These are phyloP conservation scores for Penicillium flavigenum DNA, from an alignment of 495 filamentous ascomycete species.

Conservation along the genomic window DNA sequence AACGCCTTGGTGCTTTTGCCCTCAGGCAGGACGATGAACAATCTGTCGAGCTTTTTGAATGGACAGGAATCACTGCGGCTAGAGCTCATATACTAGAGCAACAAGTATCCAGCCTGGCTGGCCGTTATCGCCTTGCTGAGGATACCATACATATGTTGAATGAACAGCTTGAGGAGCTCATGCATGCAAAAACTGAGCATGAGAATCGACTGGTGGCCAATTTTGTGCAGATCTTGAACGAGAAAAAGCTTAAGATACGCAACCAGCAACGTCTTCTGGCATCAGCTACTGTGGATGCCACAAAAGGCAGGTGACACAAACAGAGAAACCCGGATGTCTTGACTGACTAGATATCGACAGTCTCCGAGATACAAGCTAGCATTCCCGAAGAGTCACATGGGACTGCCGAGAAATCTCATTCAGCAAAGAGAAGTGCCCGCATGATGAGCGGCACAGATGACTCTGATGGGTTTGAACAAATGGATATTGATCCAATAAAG, in stretches of 20 bases:
- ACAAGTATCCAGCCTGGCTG: slow-evolving; percentile 48
- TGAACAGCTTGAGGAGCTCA: slow-evolving; percentile 61
- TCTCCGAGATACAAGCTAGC: slow-evolving; percentile 29
- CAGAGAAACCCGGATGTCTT: background rate
- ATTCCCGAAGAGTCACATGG: slow-evolving; percentile 12
- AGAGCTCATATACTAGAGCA: slow-evolving; percentile 42
- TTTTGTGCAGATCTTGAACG: slow-evolving; percentile 71
- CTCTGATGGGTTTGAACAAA: slow-evolving; percentile 50
- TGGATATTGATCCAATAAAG: slow-evolving; percentile 54
- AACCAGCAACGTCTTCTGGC: slow-evolving; percentile 72
- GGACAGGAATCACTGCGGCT: slow-evolving; percentile 58
- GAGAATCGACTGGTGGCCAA: slow-evolving; percentile 71
- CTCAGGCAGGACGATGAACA: slow-evolving; percentile 62
- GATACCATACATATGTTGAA: slow-evolving; percentile 52
- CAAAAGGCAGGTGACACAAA: slow-evolving; percentile 34
- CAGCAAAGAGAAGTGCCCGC: slow-evolving; percentile 46
- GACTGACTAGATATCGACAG: slow-evolving; percentile 19
- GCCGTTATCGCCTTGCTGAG: slow-evolving; percentile 44
- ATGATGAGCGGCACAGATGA: slow-evolving; percentile 24
- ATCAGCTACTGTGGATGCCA: slow-evolving; percentile 55
- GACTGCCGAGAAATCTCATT: slow-evolving; percentile 20
- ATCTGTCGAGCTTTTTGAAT: slow-evolving; percentile 69
- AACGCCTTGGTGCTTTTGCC: slow-evolving; percentile 67
- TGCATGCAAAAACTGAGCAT: slow-evolving; percentile 62
- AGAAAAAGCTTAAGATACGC: slow-evolving; percentile 88